Conservation (phyloP, 345 rosid genomes). For the Citrus medica region DNA sequence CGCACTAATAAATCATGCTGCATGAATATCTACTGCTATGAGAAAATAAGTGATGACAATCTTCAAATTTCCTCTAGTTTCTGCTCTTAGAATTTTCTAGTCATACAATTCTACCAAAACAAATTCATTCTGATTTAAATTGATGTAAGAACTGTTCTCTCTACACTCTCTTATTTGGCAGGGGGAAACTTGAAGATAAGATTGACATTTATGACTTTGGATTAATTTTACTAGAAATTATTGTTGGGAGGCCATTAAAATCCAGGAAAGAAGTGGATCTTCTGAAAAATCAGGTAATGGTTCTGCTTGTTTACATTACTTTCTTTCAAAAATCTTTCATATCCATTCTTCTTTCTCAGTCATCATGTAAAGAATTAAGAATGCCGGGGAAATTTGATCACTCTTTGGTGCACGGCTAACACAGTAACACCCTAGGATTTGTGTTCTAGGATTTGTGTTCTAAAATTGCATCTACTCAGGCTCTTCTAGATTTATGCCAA, state of each 20-base stretch:
- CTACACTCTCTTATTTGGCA: slow-evolving; percentile 24
- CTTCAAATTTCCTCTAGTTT: background rate
- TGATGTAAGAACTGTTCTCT: background rate
- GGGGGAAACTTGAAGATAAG: slow-evolving; percentile 49
- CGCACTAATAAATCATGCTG: background rate
- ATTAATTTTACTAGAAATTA: slow-evolving; percentile 78
- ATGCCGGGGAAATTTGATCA: too few species aligned
- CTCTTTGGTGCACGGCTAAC: background rate
- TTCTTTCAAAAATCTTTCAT: background rate
- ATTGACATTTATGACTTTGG: slow-evolving; percentile 74
- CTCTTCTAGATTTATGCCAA: background rate
- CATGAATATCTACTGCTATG: background rate
- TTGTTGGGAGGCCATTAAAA: slow-evolving; percentile 62
- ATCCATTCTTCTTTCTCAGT: background rate
- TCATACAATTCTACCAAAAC: background rate
- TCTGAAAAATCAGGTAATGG: slow-evolving; percentile 54
- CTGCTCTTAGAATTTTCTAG: background rate
- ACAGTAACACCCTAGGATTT: background rate
- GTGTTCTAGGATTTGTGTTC: background rate
- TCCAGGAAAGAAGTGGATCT: slow-evolving; percentile 49
- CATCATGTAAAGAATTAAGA: background rate
- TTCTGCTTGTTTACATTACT: background rate
- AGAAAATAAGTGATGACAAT: background rate
- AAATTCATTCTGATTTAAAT: background rate
- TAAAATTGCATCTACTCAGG: background rate